Percentiles rank a stretch among this genome's conserved stretches.
Conservation (phyloP, 371 early-diverging fungal species). For the Gilbertella persicaria region DNA sequence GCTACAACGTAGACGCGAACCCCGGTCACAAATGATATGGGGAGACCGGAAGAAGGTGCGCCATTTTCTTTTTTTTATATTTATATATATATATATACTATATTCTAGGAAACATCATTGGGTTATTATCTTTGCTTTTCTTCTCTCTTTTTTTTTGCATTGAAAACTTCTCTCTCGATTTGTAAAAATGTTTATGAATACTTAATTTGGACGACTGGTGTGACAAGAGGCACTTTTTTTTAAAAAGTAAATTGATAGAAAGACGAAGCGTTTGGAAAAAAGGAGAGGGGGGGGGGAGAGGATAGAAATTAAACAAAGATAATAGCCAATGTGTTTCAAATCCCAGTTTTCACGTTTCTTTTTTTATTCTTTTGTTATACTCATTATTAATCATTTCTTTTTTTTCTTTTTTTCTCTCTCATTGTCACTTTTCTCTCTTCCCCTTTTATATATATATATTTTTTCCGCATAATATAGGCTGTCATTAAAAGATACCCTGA, state of each 20-base stretch:
- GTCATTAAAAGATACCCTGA: conserved; percentile 41
- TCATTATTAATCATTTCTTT: background rate
- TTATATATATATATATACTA: background rate
- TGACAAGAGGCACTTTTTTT: background rate
- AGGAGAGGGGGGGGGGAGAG: background rate
- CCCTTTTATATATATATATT: background rate
- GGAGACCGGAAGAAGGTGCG: conserved; percentile 43
- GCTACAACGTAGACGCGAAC: conserved; percentile 35
- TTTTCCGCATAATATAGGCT: conserved; percentile 25
- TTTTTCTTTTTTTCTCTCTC: background rate
- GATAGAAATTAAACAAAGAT: background rate
- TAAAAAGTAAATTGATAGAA: background rate
- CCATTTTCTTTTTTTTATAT: conserved; percentile 14
- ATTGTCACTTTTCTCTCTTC: background rate
- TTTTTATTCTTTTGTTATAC: background rate
- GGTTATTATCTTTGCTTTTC: conserved; percentile 5
- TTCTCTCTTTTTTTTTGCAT: conserved; percentile 3
- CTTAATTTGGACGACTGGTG: background rate
- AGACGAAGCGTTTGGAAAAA: background rate
- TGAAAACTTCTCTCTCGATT: background rate
- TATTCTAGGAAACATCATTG: conserved; percentile 1
- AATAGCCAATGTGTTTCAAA: conserved; percentile 13
- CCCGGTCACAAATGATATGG: conserved; percentile 38
- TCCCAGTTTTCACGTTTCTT: conserved; percentile 3
- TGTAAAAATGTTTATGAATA: background rate